Percentiles rank a stretch among this genome's conserved stretches.
These are phyloP conservation scores for Verticillium albo-atrum DNA, from an alignment of 2,329 filamentous ascomycete species.

Conservation along the genomic window DNA sequence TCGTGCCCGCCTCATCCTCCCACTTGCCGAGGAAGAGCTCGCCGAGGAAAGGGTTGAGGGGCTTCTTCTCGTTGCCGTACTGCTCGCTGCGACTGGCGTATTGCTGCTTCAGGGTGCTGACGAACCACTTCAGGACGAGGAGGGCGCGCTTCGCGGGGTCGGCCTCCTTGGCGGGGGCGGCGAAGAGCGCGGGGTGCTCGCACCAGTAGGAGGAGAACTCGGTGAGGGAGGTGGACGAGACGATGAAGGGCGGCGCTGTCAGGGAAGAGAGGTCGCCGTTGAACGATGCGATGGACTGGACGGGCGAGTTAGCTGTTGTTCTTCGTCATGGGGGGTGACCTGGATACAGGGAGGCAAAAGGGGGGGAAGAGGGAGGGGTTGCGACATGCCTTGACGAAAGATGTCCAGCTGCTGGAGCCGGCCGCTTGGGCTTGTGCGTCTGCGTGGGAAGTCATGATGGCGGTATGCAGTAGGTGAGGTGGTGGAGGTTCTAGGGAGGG, in stretches of 20 bases:
- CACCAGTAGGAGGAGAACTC: constrained; percentile 84
- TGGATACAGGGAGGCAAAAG: too few species aligned
- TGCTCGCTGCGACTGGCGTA: constrained; percentile 70
- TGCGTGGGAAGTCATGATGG: neutral
- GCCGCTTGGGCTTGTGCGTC: neutral
- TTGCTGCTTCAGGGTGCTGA: constrained; percentile 88
- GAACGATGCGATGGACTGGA: constrained; percentile 71
- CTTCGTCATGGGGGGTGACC: neutral
- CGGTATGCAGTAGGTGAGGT: neutral
- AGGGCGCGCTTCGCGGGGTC: constrained; percentile 79
- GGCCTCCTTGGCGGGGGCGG: constrained; percentile 73
- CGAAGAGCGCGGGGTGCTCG: constrained; percentile 71
- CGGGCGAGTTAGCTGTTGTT: constrained; percentile 19
- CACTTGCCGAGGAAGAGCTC: constrained; percentile 92
- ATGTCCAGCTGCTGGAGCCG: neutral
- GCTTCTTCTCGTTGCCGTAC: constrained; percentile 93
- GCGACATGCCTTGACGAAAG: constrained; percentile 3
- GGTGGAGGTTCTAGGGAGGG: neutral
- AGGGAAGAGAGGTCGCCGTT: constrained; percentile 77
- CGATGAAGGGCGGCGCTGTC: constrained; percentile 78
- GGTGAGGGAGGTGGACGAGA: constrained; percentile 71
- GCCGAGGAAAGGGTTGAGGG: constrained; percentile 90
- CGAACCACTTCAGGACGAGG: constrained; percentile 93
- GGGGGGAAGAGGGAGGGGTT: neutral
- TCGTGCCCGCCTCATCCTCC: constrained; percentile 77